phyloP scores from a whole-genome alignment of 1,284 basidiomycete species.

The Inonotus hispidus region DNA sequence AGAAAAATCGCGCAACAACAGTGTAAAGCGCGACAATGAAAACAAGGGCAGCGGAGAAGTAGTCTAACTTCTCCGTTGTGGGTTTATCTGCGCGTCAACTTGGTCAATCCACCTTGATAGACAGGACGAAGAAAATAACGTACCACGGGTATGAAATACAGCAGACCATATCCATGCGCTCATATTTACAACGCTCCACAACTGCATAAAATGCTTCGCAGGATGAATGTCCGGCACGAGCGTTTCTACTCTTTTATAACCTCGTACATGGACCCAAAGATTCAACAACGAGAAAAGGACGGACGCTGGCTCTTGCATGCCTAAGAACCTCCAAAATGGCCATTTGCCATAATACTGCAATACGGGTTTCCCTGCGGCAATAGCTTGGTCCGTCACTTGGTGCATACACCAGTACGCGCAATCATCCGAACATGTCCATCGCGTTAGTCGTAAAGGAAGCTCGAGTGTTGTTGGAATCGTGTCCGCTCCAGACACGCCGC shows the following conservation, averaged over 20 bases:
- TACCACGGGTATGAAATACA: slow-evolving; percentile 90
- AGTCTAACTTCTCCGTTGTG: slow-evolving; percentile 87
- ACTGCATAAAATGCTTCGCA: slow-evolving; percentile 65
- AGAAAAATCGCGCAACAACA: slow-evolving; percentile 71
- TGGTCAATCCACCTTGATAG: not conserved
- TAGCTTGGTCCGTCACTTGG: slow-evolving; percentile 62
- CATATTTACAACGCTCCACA: slow-evolving; percentile 69
- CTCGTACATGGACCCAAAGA: slow-evolving; percentile 64
- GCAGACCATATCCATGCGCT: slow-evolving; percentile 94
- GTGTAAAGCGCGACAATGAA: slow-evolving; percentile 76
- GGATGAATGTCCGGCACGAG: slow-evolving; percentile 55
- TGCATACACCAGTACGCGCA: slow-evolving; percentile 93
- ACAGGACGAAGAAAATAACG: slow-evolving; percentile 10
- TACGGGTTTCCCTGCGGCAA: slow-evolving; percentile 32
- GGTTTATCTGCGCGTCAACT: slow-evolving; percentile 56
- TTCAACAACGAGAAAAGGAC: slow-evolving; percentile 88
- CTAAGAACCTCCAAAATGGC: slow-evolving; percentile 84
- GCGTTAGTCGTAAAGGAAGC: slow-evolving; percentile 48
- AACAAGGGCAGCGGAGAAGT: slow-evolving; percentile 87
- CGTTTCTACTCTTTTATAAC: slow-evolving; percentile 44
- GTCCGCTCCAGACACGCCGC: slow-evolving; percentile 18
- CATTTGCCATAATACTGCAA: slow-evolving; percentile 96
- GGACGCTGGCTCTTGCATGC: slow-evolving; percentile 93
- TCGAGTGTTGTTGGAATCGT: slow-evolving; percentile 31
- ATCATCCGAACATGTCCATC: slow-evolving; percentile 79